A percentile compares a stretch with the other conserved stretches of the same genome.
Conservation (phyloP, 2,329 filamentous ascomycete genomes). For the Huntiella savannae region DNA sequence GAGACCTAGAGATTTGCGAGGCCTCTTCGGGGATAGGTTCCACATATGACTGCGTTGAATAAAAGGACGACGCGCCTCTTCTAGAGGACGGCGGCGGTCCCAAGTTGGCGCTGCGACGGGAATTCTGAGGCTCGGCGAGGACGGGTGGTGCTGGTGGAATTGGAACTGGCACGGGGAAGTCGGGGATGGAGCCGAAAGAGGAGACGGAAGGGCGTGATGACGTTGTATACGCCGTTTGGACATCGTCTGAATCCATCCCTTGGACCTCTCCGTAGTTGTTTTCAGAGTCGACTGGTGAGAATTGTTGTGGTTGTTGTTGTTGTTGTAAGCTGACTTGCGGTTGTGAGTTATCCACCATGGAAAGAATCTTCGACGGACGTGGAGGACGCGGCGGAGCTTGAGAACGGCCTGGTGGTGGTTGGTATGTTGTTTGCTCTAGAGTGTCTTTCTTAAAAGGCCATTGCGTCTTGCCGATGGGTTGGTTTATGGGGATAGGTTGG, state of each 20-base stretch:
- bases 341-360: constrained; percentile 35
- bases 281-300: not conserved
- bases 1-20: constrained; percentile 30
- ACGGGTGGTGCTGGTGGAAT: constrained; percentile 13
- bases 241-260: constrained; percentile 18
- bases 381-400: constrained; percentile 37
- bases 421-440: constrained; percentile 24
- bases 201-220: constrained; percentile 33
- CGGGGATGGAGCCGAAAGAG: constrained; percentile 37
- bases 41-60: constrained; percentile 47
- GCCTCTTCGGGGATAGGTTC: constrained; percentile 57
- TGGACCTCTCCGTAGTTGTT: constrained; percentile 19
- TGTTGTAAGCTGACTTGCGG: constrained; percentile 22
- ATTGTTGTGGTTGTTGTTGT: constrained; percentile 13
- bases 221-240: constrained; percentile 28
- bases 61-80: constrained; percentile 43
- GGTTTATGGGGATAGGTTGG: constrained; percentile 31
- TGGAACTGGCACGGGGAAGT: constrained; percentile 26
- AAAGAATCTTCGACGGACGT: constrained; percentile 27
- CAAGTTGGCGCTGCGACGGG: constrained; percentile 32
- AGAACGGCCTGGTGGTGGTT: constrained; percentile 30
- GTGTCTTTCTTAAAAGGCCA: constrained; percentile 18
- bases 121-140: constrained; percentile 14
- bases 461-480: constrained; percentile 30
- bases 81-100: constrained; percentile 42